phyloP scores from a whole-genome alignment of 768 basidiomycete species.

The Favolaschia claudopus region DNA sequence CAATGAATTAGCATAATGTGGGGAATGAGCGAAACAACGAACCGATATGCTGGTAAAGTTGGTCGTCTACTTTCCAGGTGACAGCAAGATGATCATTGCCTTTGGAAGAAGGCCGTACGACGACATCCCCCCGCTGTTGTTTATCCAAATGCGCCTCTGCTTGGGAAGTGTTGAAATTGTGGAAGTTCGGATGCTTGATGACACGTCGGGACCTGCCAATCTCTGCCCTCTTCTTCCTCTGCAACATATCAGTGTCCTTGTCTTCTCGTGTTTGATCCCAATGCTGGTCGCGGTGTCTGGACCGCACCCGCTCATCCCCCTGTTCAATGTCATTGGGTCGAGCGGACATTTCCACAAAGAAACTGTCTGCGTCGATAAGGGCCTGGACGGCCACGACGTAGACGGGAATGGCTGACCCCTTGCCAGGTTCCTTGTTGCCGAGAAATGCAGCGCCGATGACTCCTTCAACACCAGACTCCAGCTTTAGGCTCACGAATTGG shows the following conservation, averaged over 20 bases:
- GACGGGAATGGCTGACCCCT: conserved; percentile 82
- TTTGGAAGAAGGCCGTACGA: conserved; percentile 95
- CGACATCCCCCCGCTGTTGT: conserved; percentile 94
- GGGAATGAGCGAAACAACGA: conserved; percentile 34
- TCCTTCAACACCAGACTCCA: conserved; percentile 96
- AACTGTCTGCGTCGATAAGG: conserved; percentile 63
- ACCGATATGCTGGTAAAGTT: conserved; percentile 97
- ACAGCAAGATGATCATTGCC: conserved; percentile 93
- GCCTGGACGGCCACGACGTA: conserved; percentile 79
- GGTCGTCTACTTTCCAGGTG: conserved; percentile 99
- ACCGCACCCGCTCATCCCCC: conserved; percentile 70
- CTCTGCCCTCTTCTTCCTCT: conserved; percentile 86
- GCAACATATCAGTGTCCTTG: conserved; percentile 74
- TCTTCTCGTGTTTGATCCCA: conserved; percentile 74
- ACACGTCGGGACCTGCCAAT: conserved; percentile 81
- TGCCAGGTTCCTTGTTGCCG: conserved; percentile 59
- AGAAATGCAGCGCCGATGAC: conserved; percentile 69
- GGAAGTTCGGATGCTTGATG: conserved; percentile 98
- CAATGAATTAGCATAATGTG: not conserved
- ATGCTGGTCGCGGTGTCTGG: conserved; percentile 61
- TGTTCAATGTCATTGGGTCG: conserved; percentile 65
- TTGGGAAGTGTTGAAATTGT: conserved; percentile 89
- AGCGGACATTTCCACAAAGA: conserved; percentile 79
- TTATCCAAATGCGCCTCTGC: conserved; percentile 90
- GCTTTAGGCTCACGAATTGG: conserved; percentile 65